phyloP scores from a whole-genome alignment of 2,329 filamentous ascomycete genomes.

The Colletotrichum karsti region DNA sequence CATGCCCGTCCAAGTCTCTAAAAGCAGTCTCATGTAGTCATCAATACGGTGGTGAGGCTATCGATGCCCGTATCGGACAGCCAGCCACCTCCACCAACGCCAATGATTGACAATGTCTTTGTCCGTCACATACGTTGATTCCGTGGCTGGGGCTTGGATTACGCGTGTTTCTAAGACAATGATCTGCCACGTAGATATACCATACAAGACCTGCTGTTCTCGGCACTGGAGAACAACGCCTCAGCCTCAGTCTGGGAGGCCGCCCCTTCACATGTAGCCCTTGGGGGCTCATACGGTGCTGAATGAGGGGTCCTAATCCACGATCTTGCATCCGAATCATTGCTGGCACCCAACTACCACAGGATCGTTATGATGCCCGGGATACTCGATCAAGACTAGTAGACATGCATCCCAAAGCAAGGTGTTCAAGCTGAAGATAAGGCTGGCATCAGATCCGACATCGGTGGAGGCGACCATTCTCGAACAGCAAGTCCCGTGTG shows the following conservation, averaged over 20 bases:
- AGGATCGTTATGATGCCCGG: neutral
- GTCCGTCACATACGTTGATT: too few species aligned
- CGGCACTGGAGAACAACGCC: neutral
- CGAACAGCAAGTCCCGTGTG: too few species aligned
- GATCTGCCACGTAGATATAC: neutral
- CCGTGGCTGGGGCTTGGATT: neutral
- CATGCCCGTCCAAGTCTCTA: neutral
- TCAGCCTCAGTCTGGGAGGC: neutral
- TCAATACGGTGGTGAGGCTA: neutral
- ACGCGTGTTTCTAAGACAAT: neutral
- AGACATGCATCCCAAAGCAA: too few species aligned
- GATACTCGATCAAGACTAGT: too few species aligned
- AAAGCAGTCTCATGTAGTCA: neutral
- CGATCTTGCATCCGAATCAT: constrained; percentile 6
- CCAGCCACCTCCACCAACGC: neutral
- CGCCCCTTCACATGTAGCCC: neutral
- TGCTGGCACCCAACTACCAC: too few species aligned
- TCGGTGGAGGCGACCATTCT: too few species aligned
- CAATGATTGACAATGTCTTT: neutral
- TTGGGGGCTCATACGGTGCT: neutral
- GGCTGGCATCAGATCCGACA: too few species aligned
- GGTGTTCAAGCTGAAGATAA: too few species aligned
- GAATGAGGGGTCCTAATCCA: neutral
- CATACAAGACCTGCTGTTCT: neutral
- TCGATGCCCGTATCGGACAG: constrained; percentile 22